Percentiles rank a stretch among this genome's conserved stretches.
Evolutionary conservation across 2,329 filamentous ascomycete genomes (phyloP).

Genomic region (Chrysoporthe deuterocubensis): DNA sequence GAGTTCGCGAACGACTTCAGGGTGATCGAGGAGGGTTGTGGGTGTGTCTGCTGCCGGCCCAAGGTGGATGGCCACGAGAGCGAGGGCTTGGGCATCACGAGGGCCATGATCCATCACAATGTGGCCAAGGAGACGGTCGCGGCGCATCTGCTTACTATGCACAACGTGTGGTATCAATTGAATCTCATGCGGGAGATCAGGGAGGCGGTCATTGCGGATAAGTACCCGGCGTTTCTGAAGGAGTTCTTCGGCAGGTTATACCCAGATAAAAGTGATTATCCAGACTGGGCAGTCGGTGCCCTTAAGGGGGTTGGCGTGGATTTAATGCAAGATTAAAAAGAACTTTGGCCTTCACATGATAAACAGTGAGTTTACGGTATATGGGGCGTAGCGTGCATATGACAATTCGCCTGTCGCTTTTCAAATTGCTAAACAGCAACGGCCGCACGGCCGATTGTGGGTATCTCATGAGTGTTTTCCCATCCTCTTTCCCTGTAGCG

Average conservation of each 20-base stretch:
- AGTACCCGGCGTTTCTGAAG: slow-evolving; percentile 76
- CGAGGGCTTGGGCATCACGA: slow-evolving; percentile 74
- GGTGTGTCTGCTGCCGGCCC: slow-evolving; percentile 76
- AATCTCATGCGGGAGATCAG: slow-evolving; percentile 78
- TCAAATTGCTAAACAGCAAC: neutral
- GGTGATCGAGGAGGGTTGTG: slow-evolving; percentile 82
- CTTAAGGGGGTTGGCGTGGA: slow-evolving; percentile 81
- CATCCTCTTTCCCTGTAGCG: slow-evolving; percentile 9
- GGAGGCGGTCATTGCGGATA: slow-evolving; percentile 78
- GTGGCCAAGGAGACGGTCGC: slow-evolving; percentile 93
- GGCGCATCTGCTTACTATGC: slow-evolving; percentile 82
- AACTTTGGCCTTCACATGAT: neutral
- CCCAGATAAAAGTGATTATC: slow-evolving; percentile 67
- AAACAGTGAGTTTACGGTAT: neutral
- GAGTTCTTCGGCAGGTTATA: slow-evolving; percentile 80
- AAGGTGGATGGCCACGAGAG: slow-evolving; percentile 55
- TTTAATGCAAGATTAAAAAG: slow-evolving; percentile 50
- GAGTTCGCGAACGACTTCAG: slow-evolving; percentile 78
- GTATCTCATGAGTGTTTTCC: slow-evolving; percentile 20
- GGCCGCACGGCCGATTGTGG: slow-evolving; percentile 11
- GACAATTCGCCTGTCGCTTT: neutral
- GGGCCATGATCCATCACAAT: slow-evolving; percentile 90
- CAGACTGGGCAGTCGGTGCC: slow-evolving; percentile 83
- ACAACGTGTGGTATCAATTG: slow-evolving; percentile 94
- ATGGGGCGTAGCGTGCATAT: neutral